Evolutionary conservation across 2,329 filamentous ascomycete genomes (phyloP), one percentile per base, ranked within the genome.

Genomic region (Talaromyces sp.): DNA sequence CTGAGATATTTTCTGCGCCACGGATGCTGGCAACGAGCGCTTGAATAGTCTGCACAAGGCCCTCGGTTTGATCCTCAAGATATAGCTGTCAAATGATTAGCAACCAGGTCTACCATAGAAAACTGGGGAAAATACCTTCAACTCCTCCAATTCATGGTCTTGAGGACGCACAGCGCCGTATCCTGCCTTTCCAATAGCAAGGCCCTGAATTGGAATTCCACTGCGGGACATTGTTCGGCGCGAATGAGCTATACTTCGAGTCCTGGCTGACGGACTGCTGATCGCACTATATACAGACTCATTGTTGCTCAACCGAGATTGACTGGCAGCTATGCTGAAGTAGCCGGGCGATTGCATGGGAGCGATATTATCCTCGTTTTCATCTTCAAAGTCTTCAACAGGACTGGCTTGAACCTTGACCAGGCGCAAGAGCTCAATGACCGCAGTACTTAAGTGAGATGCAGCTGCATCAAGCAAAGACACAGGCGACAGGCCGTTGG

Each of bases 381-480:
- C 90, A 25, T 90, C 87, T 62, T 92, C 90, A n/a, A 95, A 80
- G 72, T 96, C 91, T 54, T 87, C 87, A 1, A 84, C 84, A 1
- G 90, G 89, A 0, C 91, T 95, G 9, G 88, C 84, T 37, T 90
- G 86, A 69, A 98, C 92, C 79, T 96, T 97, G 72, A 92, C 93
- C 5, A 86, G 82, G 58, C 91, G 90, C 62, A 97, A 84, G 15
- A 98, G 84, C 71, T 97, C 93, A 22, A 99, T 89, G 27, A 98
- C 85, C 2, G 93, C 89, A 4, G 91, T 88, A 1, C 92, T 92
- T 41, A 98, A 84, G 78, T 99, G 93, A 27, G 92, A 95, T 8
- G 94, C 93, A 2, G 95, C 94, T 3, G 94, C 95, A 76, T 99
- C 95, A 25, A 99, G 83, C 3, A 99, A 81, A 6, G 92, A 96